Base-by-base conservation (phyloP, 2,329 filamentous ascomycete species). In the Claviceps digitariae region DNA sequence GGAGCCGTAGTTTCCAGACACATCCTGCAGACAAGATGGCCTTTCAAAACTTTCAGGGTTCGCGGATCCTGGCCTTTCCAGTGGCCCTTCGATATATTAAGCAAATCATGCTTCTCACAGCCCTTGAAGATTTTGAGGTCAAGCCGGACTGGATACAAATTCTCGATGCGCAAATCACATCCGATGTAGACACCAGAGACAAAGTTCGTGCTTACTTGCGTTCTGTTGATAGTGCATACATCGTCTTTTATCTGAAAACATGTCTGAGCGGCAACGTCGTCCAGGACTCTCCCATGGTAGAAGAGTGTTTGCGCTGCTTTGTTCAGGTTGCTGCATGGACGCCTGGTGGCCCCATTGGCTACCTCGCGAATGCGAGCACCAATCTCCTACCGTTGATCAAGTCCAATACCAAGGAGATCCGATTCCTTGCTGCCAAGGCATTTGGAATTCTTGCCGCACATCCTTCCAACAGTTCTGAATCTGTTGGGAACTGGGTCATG, bases 101-200 rank as follows among this genome's bases (percentile, higher is more conserved):
- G 56, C 69, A 74, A 23, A 74, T 79, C 2, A 62, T 82, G 52
- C 70, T 79, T 45, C 67, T 81, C 2, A 62, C 71, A 1, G 76
- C 75, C 0, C 64, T 79, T 2, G 63, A 67, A 41, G 67, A 76
- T 49, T 72, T 76, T 53, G 75, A 78, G 10, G 66, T 89, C 25
- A 85, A 91, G 59, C 82, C 85, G 47, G 87, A 91, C 57, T 97
- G 93, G 93, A 86, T 90, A 64, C 76, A 83, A 47, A 84, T 86
- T 59, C 73, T 97, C 2, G 86, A 90, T 59, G 79, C 82, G 1
- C 75, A 85, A 7, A 74, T 93, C 31, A 77, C 82, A 43, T 86
- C 84, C 5, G 86, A 91, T 61, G 75, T 84, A 54, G 71, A 75
- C 47, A 81, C 81, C 12, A 77, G 87, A 43, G 67, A 75, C 27